Evolutionary conservation across 495 filamentous ascomycete species (phyloP).

Genomic region (Articulospora tetracladia): DNA sequence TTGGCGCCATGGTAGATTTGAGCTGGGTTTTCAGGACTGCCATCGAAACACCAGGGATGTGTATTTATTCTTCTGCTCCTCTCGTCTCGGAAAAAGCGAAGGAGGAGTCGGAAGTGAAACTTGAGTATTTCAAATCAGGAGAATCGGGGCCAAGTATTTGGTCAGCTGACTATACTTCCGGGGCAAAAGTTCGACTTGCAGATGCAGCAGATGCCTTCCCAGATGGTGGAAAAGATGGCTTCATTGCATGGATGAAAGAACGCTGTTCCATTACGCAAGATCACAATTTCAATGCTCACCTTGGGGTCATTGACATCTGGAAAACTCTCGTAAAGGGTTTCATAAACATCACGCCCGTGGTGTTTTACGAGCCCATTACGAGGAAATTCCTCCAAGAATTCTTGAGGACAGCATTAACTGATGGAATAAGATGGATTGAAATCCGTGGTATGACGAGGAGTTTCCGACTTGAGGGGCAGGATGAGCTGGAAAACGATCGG

Average conservation of each 20-base stretch:
- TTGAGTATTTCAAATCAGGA: neutral
- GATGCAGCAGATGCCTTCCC: conserved; percentile 71
- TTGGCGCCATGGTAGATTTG: conserved; percentile 83
- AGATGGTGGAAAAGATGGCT: conserved; percentile 59
- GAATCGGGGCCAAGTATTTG: conserved; percentile 47
- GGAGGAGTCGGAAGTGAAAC: neutral
- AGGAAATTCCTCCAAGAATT: conserved; percentile 67
- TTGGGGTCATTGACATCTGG: conserved; percentile 76
- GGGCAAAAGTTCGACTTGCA: conserved; percentile 49
- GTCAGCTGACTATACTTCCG: conserved; percentile 51
- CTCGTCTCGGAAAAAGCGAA: neutral
- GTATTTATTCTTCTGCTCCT: conserved; percentile 50
- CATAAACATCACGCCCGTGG: conserved; percentile 58
- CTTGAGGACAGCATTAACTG: conserved; percentile 60
- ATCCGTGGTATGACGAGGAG: conserved; percentile 54
- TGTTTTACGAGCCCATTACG: conserved; percentile 89
- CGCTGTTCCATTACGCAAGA: conserved; percentile 63
- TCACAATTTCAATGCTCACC: conserved; percentile 73
- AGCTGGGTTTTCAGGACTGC: conserved; percentile 68
- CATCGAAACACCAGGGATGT: conserved; percentile 69
- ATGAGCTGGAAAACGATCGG: conserved; percentile 54
- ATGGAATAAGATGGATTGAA: conserved; percentile 81
- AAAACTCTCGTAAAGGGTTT: conserved; percentile 68
- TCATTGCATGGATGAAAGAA: conserved; percentile 68
- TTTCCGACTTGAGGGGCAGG: conserved; percentile 55